Evolutionary conservation across 2,329 filamentous ascomycete genomes (phyloP), one percentile per base, ranked within the genome.

Genomic region (Paraconiothyrium sp.): DNA sequence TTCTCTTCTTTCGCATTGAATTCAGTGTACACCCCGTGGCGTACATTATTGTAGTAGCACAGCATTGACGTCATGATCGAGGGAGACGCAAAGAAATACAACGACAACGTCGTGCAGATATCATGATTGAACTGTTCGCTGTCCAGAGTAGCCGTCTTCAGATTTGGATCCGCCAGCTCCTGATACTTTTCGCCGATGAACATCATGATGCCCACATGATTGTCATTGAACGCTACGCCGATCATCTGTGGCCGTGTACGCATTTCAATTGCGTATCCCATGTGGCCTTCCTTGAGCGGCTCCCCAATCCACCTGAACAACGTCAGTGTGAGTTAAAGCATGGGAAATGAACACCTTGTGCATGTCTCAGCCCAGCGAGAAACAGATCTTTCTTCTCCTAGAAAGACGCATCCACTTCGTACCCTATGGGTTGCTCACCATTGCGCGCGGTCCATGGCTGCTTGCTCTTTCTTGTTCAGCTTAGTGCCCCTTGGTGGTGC

Each of bases 151-250:
- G 70, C 67, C n/a, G 71, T 65, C 22, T 64, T 62, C 8, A 68
- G 57, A 14, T 57, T 65, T 14, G 78, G 76, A 54, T 78, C 73
- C 13, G 76, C 70, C 6, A 78, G 70, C 66, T 81, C 79, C 37
- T 76, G 67, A 59, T 80, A 80, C 68, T 84, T 82, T 62, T 83
- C 79, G 1, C 80, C 81, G 0, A 83, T 72, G 65, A 79, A 83
- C 52, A 79, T 77, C 68, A 83, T 72, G 46, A 81, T 77, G 0
- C 81, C 82, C 2, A 83, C 68, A 0, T 80, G 82, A 54, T 78
- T 81, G 60, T 83, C 81, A 30, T 80, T 73, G 54, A 81, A 71
- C 20, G 76, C 78, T 37, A 80, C 74, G 2, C 80, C 79, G 22
- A 83, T 78, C 0, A 80, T 83, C 44, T 81, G 79, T 20, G 81